phyloP scores from a whole-genome alignment of 306 rosid genomes.

The Bauhinia variegata region DNA sequence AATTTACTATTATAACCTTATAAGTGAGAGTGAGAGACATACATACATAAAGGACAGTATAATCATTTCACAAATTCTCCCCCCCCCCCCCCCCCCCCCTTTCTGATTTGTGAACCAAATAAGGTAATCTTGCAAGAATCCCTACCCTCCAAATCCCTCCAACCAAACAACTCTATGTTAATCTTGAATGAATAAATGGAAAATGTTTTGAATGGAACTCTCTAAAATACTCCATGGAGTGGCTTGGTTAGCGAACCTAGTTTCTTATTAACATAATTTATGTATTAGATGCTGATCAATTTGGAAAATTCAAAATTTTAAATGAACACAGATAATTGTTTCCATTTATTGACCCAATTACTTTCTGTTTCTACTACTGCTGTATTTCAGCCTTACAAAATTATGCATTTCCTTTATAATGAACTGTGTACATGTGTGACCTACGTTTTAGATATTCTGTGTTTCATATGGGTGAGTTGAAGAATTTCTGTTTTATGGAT shows the following conservation, averaged over 20 bases:
- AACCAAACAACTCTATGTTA: too few species aligned
- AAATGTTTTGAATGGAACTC: slow-evolving; percentile 16
- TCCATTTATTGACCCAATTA: background rate
- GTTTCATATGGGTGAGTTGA: slow-evolving; percentile 10
- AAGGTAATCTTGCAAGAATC: too few species aligned
- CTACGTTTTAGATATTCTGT: slow-evolving; percentile 4
- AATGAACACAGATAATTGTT: slow-evolving; percentile 2
- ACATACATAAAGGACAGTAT: too few species aligned
- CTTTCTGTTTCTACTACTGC: background rate
- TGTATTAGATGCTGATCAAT: slow-evolving; percentile 2
- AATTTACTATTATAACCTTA: too few species aligned
- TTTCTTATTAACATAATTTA: background rate
- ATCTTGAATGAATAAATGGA: background rate
- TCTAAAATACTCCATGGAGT: slow-evolving; percentile 23
- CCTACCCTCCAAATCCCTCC: too few species aligned
- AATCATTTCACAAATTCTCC: too few species aligned
- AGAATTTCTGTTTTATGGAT: background rate
- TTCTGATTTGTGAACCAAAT: too few species aligned
- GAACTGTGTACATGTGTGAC: background rate
- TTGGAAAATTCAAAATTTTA: slow-evolving; percentile 8
- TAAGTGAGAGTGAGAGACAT: too few species aligned
- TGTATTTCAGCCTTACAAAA: background rate
- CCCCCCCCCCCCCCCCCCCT: too few species aligned
- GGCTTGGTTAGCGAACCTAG: slow-evolving; percentile 16
- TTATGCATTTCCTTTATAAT: background rate